Evolutionary conservation across 2,329 filamentous ascomycete genomes (phyloP).

Genomic region (Hirsutella thompsonii): DNA sequence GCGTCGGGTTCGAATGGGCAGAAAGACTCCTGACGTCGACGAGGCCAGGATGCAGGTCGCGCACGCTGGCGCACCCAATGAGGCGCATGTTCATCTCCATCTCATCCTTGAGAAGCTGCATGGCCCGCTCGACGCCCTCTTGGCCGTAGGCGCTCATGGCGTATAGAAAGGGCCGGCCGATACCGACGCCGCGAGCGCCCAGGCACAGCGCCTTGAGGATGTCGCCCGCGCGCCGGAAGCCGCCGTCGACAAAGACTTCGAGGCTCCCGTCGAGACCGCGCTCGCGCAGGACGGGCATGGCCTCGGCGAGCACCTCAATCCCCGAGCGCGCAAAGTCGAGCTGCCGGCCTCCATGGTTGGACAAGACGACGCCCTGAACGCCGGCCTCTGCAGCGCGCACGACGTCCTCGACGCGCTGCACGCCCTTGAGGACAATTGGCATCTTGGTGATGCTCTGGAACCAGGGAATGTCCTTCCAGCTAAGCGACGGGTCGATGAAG

Average conservation of each 20-base stretch:
- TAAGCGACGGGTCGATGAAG: constrained; percentile 91
- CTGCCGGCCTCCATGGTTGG: constrained; percentile 91
- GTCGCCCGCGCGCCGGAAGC: constrained; percentile 79
- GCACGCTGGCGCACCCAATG: constrained; percentile 64
- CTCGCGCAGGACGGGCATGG: constrained; percentile 73
- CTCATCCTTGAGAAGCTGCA: constrained; percentile 88
- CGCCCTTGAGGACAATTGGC: constrained; percentile 92
- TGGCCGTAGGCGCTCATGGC: constrained; percentile 90
- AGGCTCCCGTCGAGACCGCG: constrained; percentile 58
- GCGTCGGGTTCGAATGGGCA: constrained; percentile 34
- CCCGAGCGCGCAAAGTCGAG: constrained; percentile 84
- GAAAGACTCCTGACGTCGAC: constrained; percentile 63
- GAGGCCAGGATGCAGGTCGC: constrained; percentile 68
- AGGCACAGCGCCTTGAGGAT: constrained; percentile 92
- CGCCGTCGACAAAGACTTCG: constrained; percentile 86
- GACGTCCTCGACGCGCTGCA: constrained; percentile 93
- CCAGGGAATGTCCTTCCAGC: constrained; percentile 92
- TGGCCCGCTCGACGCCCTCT: constrained; percentile 77
- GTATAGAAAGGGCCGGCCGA: constrained; percentile 88
- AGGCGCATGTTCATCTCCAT: constrained; percentile 99
- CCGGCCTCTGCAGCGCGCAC: constrained; percentile 71
- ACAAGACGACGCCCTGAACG: constrained; percentile 82
- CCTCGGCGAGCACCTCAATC: constrained; percentile 84
- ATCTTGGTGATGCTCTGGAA: constrained; percentile 82
- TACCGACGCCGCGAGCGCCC: constrained; percentile 83